Base-by-base conservation (phyloP, 257 asterid species). In the Solanum appendiculatum region DNA sequence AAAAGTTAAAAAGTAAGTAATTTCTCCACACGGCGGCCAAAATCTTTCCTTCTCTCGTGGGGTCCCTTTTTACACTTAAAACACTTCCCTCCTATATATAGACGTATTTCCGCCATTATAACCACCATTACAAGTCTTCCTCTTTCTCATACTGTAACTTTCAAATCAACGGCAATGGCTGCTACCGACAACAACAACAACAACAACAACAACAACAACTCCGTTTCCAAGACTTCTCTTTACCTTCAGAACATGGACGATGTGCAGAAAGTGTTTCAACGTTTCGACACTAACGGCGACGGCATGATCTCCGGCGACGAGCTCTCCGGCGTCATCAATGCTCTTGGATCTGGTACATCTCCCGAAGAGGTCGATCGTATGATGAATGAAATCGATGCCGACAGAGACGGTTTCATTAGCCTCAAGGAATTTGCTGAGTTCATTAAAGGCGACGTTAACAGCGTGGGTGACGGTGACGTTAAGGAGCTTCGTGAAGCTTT, bases 401-500 rank as follows among this genome's bases (percentile, higher is more conserved):
- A 97, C 86, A 89, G 93, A 87, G 98, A 97, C 93, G 99, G 99
- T 16, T 89, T 89, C 90, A 93, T 97, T 78, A 95, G 87, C 63
- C 90, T 94, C 34, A 44, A 94, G 70, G 98, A 97, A 89, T 97
- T 97, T 86, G 91, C 98, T 27, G 90, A 93, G 39, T 94, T 97
- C 90, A 93, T 93, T 88, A 87, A 84, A 46, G 93, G 88, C 36
- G 90, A 87, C 12, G 34, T 91, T 27, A 91, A 88, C 37, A 92
- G 91, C 31, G 85, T 85, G 90, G 83, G 54, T 14, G 89, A 86
- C 42, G 90, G 82, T 40, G 91, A 88, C 16, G 90, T 87, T 87
- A 92, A 92, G 89, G 98, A 96, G 89, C 93, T 96, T 66, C 89
- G 48, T 37, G 98, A 96, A 87, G 99, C 99, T 5, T 96, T 96